Percentiles rank a stretch among this genome's conserved stretches.
These are phyloP conservation scores for Eucalyptus pauciflora DNA, from an alignment of 345 rosid genomes.

Conservation along the genomic window DNA sequence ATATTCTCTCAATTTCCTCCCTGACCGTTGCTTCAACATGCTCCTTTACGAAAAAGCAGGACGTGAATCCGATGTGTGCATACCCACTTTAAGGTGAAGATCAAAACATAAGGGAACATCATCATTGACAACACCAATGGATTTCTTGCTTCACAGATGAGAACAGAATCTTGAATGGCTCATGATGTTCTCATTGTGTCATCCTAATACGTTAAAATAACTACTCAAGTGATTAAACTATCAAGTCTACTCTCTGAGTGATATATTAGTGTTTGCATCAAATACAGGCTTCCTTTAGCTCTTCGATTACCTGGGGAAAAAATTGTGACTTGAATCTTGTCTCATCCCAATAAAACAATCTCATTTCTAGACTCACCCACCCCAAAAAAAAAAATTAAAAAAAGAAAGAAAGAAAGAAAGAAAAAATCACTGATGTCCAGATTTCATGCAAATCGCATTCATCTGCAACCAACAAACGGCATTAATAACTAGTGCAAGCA, in stretches of 20 bases:
- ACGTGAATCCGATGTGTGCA: background rate
- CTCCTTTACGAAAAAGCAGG: slow-evolving; percentile 18
- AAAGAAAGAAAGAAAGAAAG: fast-evolving
- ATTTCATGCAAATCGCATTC: background rate
- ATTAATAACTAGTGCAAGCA: background rate
- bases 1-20: slow-evolving; percentile 48
- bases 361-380: background rate
- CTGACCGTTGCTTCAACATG: slow-evolving; percentile 27
- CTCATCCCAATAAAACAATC: background rate
- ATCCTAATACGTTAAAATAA: background rate
- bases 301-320: background rate
- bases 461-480: background rate
- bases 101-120: background rate
- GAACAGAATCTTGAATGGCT: background rate
- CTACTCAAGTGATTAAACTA: background rate
- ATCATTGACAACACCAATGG: background rate
- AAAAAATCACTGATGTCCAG: background rate
- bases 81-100: background rate
- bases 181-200: background rate
- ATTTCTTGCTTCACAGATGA: background rate
- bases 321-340: background rate
- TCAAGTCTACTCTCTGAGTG: background rate
- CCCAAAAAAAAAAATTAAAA: background rate
- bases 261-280: background rate
- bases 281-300: background rate